These are phyloP conservation scores for Ophiostoma himal-ulmi DNA, from an alignment of 2,329 filamentous ascomycete genomes.

Conservation along the genomic window DNA sequence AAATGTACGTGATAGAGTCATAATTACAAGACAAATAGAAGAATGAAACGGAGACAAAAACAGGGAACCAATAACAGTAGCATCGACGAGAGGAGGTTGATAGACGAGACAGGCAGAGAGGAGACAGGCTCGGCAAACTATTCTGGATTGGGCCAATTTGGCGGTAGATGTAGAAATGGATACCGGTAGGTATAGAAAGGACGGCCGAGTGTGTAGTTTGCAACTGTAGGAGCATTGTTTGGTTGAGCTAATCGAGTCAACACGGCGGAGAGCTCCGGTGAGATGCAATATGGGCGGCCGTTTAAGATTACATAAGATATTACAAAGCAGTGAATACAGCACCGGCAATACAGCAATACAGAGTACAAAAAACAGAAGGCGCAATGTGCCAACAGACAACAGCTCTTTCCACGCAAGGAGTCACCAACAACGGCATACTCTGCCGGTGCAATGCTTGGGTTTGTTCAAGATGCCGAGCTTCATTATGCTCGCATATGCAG, in stretches of 20 bases:
- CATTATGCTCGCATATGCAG: not conserved
- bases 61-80: no score
- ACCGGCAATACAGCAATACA: no score
- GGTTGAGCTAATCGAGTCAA: not conserved
- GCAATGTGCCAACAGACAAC: no score
- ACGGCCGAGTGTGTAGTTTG: not conserved
- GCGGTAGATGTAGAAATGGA: not conserved
- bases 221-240: not conserved
- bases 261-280: not conserved
- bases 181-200: not conserved
- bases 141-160: not conserved
- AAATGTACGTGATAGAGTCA: not conserved
- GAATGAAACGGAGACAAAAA: no score
- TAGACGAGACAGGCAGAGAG: not conserved
- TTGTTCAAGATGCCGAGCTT: not conserved
- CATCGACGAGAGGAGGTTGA: not conserved
- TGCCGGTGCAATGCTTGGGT: no score
- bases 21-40: not conserved
- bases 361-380: not conserved
- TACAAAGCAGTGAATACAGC: no score
- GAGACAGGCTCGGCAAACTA: not conserved
- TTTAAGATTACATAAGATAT: not conserved
- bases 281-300: not conserved
- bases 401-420: no score
- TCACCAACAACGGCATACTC: no score